Conservation (phyloP, 257 asterid genomes). For the Sherardia arvensis region DNA sequence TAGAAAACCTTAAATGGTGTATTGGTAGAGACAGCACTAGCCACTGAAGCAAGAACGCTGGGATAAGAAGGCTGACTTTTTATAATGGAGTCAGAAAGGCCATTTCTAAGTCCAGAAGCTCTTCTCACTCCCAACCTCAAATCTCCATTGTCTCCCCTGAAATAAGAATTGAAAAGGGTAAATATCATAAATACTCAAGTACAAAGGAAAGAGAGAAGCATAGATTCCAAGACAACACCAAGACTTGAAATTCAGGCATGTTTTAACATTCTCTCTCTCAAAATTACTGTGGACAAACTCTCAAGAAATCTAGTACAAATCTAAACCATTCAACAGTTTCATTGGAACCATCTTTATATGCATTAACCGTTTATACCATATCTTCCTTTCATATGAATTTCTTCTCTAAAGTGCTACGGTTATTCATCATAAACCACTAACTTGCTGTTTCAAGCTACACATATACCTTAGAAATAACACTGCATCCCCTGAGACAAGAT, state of each 20-base stretch:
- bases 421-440: slow-evolving; percentile 2
- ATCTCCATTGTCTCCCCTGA: slow-evolving; percentile 84
- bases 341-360: background rate
- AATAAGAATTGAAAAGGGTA: slow-evolving; percentile 5
- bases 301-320: too few relatives aligned
- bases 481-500: slow-evolving; percentile 85
- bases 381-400: background rate
- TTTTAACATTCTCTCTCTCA: background rate
- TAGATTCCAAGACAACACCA: background rate
- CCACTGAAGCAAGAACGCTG: slow-evolving; percentile 63
- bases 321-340: background rate
- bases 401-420: background rate
- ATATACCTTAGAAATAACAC: slow-evolving; percentile 84
- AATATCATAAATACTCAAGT: background rate
- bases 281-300: too few relatives aligned
- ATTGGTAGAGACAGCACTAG: slow-evolving; percentile 54
- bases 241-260: background rate
- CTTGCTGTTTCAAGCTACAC: slow-evolving; percentile 2
- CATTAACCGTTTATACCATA: background rate
- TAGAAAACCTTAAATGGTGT: slow-evolving; percentile 54
- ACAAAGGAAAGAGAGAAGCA: background rate
- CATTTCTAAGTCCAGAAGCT: slow-evolving; percentile 87
- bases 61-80: slow-evolving; percentile 66
- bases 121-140: slow-evolving; percentile 83
- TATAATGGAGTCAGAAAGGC: slow-evolving; percentile 75